These are phyloP conservation scores for Yamadazyma dendronema DNA, from an alignment of 1,139 yeast genomes.

Conservation along the genomic window DNA sequence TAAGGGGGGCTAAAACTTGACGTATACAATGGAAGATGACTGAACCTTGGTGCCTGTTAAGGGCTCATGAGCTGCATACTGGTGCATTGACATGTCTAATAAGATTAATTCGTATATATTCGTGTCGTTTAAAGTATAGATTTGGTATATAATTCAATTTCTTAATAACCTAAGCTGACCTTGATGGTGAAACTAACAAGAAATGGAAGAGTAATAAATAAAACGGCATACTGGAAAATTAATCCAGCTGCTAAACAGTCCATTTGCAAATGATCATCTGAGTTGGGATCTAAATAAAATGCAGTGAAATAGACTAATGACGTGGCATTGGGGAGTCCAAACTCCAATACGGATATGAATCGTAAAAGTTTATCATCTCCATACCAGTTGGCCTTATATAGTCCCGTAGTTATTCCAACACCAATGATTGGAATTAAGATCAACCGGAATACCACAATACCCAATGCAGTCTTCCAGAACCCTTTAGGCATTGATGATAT, in stretches of 20 bases:
- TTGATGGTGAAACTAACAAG: conserved; percentile 57
- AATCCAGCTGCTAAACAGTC: conserved; percentile 77
- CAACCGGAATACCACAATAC: conserved; percentile 34
- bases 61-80: too few species aligned
- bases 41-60: too few species aligned
- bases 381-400: conserved; percentile 45
- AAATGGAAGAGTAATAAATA: conserved; percentile 64
- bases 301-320: conserved; percentile 82
- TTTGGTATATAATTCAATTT: too few species aligned
- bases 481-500: conserved; percentile 61
- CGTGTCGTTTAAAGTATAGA: too few species aligned
- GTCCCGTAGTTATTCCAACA: conserved; percentile 45
- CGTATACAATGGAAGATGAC: too few species aligned
- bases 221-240: conserved; percentile 62
- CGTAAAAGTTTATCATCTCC: conserved; percentile 49
- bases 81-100: too few species aligned
- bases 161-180: conserved; percentile 33
- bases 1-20: too few species aligned
- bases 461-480: conserved; percentile 60
- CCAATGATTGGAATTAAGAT: conserved; percentile 45
- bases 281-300: conserved; percentile 66
- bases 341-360: conserved; percentile 72
- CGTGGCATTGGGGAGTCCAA: conserved; percentile 86
- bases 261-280: conserved; percentile 68
- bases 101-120: too few species aligned